Evolutionary conservation across 169 alveolate genomes (phyloP).

Genomic region (Plasmodium berghei): DNA sequence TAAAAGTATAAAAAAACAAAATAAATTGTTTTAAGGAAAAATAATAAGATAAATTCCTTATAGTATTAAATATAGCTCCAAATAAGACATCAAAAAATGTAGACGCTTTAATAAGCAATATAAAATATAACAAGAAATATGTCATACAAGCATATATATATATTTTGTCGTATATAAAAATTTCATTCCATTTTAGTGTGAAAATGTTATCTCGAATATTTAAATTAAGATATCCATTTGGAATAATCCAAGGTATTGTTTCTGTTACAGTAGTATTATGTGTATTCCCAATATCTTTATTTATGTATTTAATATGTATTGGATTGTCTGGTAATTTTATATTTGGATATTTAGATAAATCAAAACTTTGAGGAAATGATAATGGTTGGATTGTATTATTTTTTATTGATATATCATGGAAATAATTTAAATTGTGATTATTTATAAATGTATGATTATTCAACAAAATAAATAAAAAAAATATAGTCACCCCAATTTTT

Average conservation of each 20-base stretch:
- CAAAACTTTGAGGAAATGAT: constrained; percentile 24
- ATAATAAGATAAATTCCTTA: constrained; percentile 50
- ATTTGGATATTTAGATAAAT: constrained; percentile 8
- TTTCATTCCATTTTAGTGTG: constrained; percentile 29
- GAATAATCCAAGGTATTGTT: not conserved
- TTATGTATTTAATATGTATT: constrained; percentile 43
- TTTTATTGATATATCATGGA: constrained; percentile 21
- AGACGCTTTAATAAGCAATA: constrained; percentile 31
- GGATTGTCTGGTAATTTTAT: constrained; percentile 13
- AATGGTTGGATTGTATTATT: not conserved
- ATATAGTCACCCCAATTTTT: constrained; percentile 39
- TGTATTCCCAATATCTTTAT: constrained; percentile 24
- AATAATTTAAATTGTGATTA: constrained; percentile 9
- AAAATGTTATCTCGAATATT: constrained; percentile 33
- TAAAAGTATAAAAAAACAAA: constrained; percentile 45
- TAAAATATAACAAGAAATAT: constrained; percentile 33
- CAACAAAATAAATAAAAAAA: constrained; percentile 32
- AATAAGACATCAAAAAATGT: constrained; percentile 59
- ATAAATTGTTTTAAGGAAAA: constrained; percentile 57
- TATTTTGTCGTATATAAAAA: constrained; percentile 21
- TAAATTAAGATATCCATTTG: constrained; percentile 37
- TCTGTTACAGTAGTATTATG: not conserved
- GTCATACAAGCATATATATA: constrained; percentile 32
- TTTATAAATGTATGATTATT: constrained; percentile 22
- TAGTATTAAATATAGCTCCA: constrained; percentile 38